Conservation (phyloP, 192 early-diverging fungal species). For the Coemansia sp. region DNA sequence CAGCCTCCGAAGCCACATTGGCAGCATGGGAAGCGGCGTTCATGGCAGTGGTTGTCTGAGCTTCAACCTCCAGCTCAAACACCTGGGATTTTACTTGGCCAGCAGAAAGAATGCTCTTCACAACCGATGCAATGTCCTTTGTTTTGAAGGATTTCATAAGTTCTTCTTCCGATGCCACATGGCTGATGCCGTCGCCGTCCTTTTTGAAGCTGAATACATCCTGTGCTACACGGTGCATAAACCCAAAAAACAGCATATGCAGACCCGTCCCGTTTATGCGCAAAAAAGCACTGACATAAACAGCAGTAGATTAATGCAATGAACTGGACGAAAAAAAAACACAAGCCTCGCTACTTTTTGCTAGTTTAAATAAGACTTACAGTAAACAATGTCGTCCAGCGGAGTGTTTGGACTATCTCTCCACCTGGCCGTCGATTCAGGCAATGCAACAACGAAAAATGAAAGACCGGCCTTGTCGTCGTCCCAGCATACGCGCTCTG, state of each 20-base stretch:
- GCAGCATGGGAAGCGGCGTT: constrained; percentile 39
- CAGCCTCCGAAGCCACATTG: constrained; percentile 44
- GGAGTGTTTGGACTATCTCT: constrained; percentile 36
- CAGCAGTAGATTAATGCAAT: neutral
- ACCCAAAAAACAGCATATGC: neutral
- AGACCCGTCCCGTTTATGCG: neutral
- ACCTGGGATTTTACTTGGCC: constrained; percentile 26
- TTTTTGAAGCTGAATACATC: constrained; percentile 45
- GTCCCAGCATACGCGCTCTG: constrained; percentile 53
- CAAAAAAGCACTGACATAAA: neutral
- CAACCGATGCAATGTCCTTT: constrained; percentile 32
- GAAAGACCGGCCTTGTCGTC: constrained; percentile 39
- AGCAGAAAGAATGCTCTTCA: constrained; percentile 48
- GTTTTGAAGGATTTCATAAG: constrained; percentile 49
- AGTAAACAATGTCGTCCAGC: constrained; percentile 50
- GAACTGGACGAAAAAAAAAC: neutral
- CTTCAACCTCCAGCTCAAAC: constrained; percentile 51
- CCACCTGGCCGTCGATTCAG: constrained; percentile 46
- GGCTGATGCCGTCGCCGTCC: constrained; percentile 13
- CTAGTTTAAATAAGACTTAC: constrained; percentile 27
- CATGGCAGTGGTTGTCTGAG: constrained; percentile 44
- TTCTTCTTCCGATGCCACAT: constrained; percentile 35
- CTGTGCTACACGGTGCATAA: constrained; percentile 21
- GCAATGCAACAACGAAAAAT: constrained; percentile 43
- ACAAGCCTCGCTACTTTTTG: neutral